Percentiles rank a stretch among this genome's conserved stretches.
Evolutionary conservation across 768 basidiomycete genomes (phyloP).

Genomic region (Termitomyces sp.): DNA sequence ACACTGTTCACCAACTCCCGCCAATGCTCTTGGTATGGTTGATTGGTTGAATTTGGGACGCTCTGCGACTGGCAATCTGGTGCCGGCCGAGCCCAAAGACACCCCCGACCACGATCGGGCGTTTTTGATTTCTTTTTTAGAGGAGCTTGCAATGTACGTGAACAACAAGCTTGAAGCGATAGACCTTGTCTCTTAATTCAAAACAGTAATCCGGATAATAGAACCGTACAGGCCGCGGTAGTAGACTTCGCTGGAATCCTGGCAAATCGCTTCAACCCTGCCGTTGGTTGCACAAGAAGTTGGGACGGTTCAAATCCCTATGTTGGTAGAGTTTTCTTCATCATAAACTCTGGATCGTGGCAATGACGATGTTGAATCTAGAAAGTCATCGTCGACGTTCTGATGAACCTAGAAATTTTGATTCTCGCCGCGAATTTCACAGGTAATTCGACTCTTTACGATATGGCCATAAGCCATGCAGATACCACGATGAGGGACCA

Average conservation of each 20-base stretch:
- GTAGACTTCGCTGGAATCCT: constrained; percentile 54
- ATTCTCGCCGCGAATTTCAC: constrained; percentile 55
- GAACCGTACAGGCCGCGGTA: constrained; percentile 49
- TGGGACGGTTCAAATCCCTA: constrained; percentile 57
- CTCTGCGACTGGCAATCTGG: constrained; percentile 43
- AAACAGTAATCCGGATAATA: constrained; percentile 51
- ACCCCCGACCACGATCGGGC: constrained; percentile 65
- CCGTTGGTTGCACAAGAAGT: constrained; percentile 66
- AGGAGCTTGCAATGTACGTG: constrained; percentile 55
- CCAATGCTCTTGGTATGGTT: constrained; percentile 32
- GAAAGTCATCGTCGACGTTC: constrained; percentile 73
- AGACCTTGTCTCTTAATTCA: not conserved
- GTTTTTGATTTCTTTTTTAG: constrained; percentile 63
- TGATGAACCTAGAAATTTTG: constrained; percentile 76
- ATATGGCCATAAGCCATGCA: constrained; percentile 62
- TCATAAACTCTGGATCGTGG: not conserved
- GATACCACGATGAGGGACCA: constrained; percentile 66
- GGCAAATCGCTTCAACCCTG: constrained; percentile 50
- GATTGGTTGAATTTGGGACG: constrained; percentile 56
- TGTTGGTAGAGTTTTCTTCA: constrained; percentile 24
- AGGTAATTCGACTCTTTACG: constrained; percentile 49
- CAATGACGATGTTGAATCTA: not conserved
- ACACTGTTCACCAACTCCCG: constrained; percentile 38
- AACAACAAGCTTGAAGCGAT: not conserved
- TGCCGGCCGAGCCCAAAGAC: constrained; percentile 43